Evolutionary conservation across 1,139 yeast genomes (phyloP).

Genomic region (Scheffersomyces segobiensis): DNA sequence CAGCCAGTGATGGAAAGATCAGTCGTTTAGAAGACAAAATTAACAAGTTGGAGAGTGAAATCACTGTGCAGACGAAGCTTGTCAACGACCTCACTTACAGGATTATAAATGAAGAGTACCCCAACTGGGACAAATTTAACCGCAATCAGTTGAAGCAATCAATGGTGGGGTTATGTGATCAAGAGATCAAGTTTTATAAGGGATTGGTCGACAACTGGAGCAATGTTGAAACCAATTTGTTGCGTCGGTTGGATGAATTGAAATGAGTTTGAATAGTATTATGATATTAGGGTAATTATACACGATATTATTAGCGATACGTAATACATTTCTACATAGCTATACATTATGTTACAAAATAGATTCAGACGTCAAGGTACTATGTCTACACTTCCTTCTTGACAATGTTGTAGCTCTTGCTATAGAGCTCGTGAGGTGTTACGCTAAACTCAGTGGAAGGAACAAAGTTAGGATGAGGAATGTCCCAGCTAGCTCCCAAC

Average conservation of each 20-base stretch:
- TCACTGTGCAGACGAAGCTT: constrained; percentile 50
- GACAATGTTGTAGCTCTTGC: constrained; percentile 7
- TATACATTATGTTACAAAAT: not conserved
- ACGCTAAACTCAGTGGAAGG: constrained; percentile 1
- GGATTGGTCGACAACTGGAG: constrained; percentile 76
- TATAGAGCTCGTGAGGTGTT: constrained; percentile 3
- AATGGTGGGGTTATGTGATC: constrained; percentile 69
- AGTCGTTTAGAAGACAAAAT: constrained; percentile 34
- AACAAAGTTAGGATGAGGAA: constrained; percentile 8
- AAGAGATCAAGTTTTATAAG: constrained; percentile 73
- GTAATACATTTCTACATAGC: not conserved
- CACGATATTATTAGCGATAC: not conserved
- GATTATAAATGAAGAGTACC: constrained; percentile 77
- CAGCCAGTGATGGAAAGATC: constrained; percentile 37
- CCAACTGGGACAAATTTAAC: constrained; percentile 80
- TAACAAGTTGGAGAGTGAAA: constrained; percentile 49
- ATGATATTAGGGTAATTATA: not conserved
- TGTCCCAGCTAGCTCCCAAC: constrained; percentile 12
- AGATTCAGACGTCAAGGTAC: not conserved
- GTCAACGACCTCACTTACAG: constrained; percentile 63
- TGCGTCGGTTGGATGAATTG: constrained; percentile 38
- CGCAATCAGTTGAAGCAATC: constrained; percentile 73
- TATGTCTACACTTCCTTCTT: not conserved
- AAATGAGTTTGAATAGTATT: constrained; percentile 4
- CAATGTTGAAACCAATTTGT: constrained; percentile 50